Conservation (phyloP, 805 yeast species). For the Candida patagonica region DNA sequence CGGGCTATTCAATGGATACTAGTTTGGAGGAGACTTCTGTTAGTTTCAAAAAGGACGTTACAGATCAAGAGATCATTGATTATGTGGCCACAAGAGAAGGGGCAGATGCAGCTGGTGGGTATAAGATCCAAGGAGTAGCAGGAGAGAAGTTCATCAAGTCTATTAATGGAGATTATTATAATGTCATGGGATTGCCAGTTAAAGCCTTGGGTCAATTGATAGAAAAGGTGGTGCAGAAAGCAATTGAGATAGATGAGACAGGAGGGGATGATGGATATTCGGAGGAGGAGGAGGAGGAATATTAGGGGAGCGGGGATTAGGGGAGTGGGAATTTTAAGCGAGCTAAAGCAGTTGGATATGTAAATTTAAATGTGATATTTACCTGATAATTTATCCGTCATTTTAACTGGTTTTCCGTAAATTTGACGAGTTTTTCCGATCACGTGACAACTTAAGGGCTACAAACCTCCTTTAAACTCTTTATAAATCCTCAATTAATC, state of each 20-base stretch:
- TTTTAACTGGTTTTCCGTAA: too few relatives aligned
- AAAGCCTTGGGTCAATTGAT: slow-evolving; percentile 43
- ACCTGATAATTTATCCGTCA: too few relatives aligned
- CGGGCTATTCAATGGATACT: slow-evolving; percentile 33
- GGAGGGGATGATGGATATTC: slow-evolving; percentile 9
- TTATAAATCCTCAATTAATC: too few relatives aligned
- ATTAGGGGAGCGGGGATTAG: too few relatives aligned
- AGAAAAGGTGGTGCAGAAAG: slow-evolving; percentile 9
- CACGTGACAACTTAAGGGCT: too few relatives aligned
- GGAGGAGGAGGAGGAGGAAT: slow-evolving; percentile 2
- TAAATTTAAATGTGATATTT: too few relatives aligned
- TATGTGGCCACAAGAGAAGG: slow-evolving; percentile 74
- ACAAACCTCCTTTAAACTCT: too few relatives aligned
- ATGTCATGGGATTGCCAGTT: slow-evolving; percentile 82
- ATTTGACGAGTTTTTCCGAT: too few relatives aligned
- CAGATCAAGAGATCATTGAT: slow-evolving; percentile 45
- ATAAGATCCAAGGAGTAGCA: slow-evolving; percentile 69
- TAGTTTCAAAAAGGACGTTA: slow-evolving; percentile 30
- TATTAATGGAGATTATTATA: slow-evolving; percentile 73
- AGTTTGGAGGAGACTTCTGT: slow-evolving; percentile 37
- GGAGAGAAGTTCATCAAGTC: slow-evolving; percentile 47
- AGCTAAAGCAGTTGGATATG: too few relatives aligned
- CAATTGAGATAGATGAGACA: slow-evolving; percentile 6
- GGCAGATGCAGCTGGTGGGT: slow-evolving; percentile 82
- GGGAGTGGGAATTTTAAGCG: too few relatives aligned